A percentile compares a stretch with the other conserved stretches of the same genome.
These are phyloP conservation scores for Pisolithus albus DNA, from an alignment of 768 basidiomycete genomes.

Conservation along the genomic window DNA sequence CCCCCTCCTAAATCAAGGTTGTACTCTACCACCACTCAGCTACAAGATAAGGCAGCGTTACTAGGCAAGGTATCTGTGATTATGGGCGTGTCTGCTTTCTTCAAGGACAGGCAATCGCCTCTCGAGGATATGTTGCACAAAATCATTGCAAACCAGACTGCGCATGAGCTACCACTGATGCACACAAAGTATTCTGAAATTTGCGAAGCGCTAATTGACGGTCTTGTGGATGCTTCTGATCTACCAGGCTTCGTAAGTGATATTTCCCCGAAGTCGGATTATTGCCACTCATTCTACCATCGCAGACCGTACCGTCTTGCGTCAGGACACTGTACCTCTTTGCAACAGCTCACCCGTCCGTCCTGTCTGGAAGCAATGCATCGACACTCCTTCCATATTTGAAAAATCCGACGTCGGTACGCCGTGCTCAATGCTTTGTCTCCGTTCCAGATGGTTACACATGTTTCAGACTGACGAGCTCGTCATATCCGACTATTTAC, in stretches of 20 bases:
- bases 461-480: conserved; percentile 68
- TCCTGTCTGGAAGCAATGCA: conserved; percentile 80
- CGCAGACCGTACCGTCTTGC: conserved; percentile 74
- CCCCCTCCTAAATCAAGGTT: conserved; percentile 34
- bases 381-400: conserved; percentile 86
- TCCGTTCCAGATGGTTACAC: not conserved
- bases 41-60: conserved; percentile 48
- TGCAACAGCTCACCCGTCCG: conserved; percentile 71
- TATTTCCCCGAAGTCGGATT: not conserved
- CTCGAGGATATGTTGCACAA: conserved; percentile 81
- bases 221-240: conserved; percentile 80
- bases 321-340: conserved; percentile 82
- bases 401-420: conserved; percentile 71
- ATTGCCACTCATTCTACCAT: not conserved
- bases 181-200: conserved; percentile 72
- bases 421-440: conserved; percentile 15
- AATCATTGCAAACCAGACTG: conserved; percentile 70
- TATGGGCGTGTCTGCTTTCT: conserved; percentile 77
- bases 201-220: conserved; percentile 80
- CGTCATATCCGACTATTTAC: conserved; percentile 73
- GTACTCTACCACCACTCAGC: conserved; percentile 19
- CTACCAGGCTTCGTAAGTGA: conserved; percentile 66
- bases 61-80: conserved; percentile 70
- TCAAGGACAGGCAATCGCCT: conserved; percentile 76
- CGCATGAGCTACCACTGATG: conserved; percentile 42